Percentiles rank a stretch among this genome's conserved stretches.
Evolutionary conservation across 2,329 filamentous ascomycete genomes (phyloP).

Genomic region (Ophiostoma sp.): DNA sequence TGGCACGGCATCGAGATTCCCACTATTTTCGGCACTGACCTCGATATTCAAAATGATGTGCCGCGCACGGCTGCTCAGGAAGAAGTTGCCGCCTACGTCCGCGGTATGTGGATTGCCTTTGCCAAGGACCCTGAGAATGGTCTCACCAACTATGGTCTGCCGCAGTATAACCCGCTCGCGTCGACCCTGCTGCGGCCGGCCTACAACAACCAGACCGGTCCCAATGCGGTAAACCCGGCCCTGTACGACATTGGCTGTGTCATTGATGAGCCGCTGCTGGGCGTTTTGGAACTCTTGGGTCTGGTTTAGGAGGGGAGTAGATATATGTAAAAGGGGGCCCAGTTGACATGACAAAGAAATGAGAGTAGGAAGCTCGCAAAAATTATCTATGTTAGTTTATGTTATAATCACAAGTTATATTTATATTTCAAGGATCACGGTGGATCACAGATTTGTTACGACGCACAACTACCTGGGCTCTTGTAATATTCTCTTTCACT

Average conservation of each 20-base stretch:
- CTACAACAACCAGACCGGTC: conserved; percentile 29
- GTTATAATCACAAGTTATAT: too few species aligned
- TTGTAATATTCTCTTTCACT: too few species aligned
- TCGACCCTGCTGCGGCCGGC: conserved; percentile 36
- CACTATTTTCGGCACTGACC: conserved; percentile 47
- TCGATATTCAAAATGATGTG: conserved; percentile 39
- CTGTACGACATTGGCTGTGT: conserved; percentile 5
- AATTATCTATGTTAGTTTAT: too few species aligned
- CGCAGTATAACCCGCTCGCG: conserved; percentile 35
- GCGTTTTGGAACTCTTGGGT: neutral
- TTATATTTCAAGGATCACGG: too few species aligned
- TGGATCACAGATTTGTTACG: too few species aligned
- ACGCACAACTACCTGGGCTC: too few species aligned
- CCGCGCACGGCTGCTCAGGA: conserved; percentile 36
- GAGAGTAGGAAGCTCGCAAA: neutral
- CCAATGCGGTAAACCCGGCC: neutral
- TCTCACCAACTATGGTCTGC: conserved; percentile 42
- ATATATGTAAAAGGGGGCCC: neutral
- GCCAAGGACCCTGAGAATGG: conserved; percentile 41
- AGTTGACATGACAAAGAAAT: neutral
- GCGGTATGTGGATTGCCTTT: conserved; percentile 45
- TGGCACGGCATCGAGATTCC: conserved; percentile 52
- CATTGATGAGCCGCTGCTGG: neutral
- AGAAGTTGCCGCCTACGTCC: conserved; percentile 41
- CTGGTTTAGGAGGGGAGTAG: neutral